These are phyloP conservation scores for Paxillus involutus DNA, from an alignment of 768 basidiomycete species.

Conservation along the genomic window DNA sequence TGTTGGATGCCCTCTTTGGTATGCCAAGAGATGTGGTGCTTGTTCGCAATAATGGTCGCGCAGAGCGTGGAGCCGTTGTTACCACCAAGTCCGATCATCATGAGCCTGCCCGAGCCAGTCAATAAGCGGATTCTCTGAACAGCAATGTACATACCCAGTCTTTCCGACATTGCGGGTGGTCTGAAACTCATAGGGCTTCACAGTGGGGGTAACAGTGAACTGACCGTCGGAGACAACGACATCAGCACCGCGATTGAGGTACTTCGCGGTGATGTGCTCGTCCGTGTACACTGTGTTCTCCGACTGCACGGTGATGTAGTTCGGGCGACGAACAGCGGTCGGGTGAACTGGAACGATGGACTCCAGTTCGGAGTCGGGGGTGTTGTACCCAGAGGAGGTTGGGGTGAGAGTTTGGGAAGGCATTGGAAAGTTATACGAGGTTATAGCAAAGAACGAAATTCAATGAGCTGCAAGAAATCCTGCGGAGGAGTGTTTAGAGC, in stretches of 20 bases:
- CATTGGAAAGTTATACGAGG: constrained; percentile 41
- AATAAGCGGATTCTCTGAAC: constrained; percentile 3
- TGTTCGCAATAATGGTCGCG: constrained; percentile 95
- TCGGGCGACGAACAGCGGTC: constrained; percentile 76
- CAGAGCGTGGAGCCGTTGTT: constrained; percentile 96
- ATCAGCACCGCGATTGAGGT: constrained; percentile 74
- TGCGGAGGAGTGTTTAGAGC: constrained; percentile 78
- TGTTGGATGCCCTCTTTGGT: constrained; percentile 90
- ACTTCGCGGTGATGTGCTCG: constrained; percentile 81
- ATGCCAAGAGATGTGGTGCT: constrained; percentile 90
- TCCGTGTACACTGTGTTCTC: constrained; percentile 80
- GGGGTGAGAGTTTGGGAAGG: constrained; percentile 41
- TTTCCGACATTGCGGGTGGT: constrained; percentile 83
- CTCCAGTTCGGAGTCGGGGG: constrained; percentile 72
- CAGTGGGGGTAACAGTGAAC: constrained; percentile 76
- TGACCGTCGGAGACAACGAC: constrained; percentile 72
- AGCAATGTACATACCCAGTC: constrained; percentile 72
- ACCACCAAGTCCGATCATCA: constrained; percentile 96
- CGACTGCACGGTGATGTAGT: constrained; percentile 78
- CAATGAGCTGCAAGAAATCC: constrained; percentile 56
- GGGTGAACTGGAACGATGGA: constrained; percentile 75
- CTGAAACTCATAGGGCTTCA: constrained; percentile 85
- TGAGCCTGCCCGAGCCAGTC: constrained; percentile 52
- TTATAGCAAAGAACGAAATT: constrained; percentile 29
- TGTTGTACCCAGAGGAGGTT: constrained; percentile 66